These are phyloP conservation scores for Rhipidocladum racemiflorum DNA, from an alignment of 176 grass and related monocot species.

Conservation along the genomic window DNA sequence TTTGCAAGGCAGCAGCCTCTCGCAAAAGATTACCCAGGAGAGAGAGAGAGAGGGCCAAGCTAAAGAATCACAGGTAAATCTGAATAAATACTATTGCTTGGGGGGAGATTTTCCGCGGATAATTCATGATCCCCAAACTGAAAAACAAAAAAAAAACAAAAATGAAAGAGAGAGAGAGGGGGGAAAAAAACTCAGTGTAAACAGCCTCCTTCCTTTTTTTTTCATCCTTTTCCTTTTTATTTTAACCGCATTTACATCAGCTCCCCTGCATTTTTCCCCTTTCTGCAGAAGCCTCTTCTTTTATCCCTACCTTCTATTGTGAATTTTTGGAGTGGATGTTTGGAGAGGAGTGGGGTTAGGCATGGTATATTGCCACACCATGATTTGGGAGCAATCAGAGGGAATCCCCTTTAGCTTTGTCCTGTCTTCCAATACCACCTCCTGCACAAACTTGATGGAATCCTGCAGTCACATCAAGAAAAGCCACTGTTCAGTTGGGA, in stretches of 20 bases:
- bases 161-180: constrained; percentile 29
- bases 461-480: constrained; percentile 50
- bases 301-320: constrained; percentile 45
- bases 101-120: constrained; percentile 28
- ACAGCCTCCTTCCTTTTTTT: constrained; percentile 18
- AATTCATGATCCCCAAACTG: constrained; percentile 36
- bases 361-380: constrained; percentile 77
- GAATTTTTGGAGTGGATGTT: constrained; percentile 35
- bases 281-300: neutral
- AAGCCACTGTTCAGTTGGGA: neutral
- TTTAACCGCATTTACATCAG: constrained; percentile 73
- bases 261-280: neutral
- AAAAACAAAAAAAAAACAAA: constrained; percentile 24
- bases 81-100: constrained; percentile 54
- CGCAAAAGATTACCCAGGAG: constrained; percentile 6
- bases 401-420: constrained; percentile 81
- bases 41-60: neutral
- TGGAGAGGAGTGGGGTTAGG: constrained; percentile 24
- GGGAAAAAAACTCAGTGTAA: constrained; percentile 45
- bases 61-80: constrained; percentile 57
- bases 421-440: constrained; percentile 76
- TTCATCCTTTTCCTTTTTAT: neutral
- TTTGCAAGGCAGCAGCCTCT: neutral
- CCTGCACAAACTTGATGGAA: constrained; percentile 90
- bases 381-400: constrained; percentile 75